Base-by-base conservation (phyloP, 139 green algal species). In the Chlorella sp. region DNA sequence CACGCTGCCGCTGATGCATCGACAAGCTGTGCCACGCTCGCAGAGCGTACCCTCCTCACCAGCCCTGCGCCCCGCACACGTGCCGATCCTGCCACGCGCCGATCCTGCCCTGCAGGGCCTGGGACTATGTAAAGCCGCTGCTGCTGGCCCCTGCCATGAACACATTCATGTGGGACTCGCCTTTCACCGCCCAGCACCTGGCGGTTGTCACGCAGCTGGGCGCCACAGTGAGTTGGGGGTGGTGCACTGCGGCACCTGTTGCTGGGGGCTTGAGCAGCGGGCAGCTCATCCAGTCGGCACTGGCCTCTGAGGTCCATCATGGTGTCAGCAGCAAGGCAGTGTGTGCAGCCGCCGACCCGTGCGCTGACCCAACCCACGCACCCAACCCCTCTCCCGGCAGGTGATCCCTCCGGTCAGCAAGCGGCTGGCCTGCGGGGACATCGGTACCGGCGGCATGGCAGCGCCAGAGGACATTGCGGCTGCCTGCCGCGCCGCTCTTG, bases 111-210 rank as follows among this genome's bases (percentile, higher is more conserved):
- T 62, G 64, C 64, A 84, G 64, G 46, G 65, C 79, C 20, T 84
- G 79, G 79, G 64, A 83, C 28, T 83, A 16, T 17, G 48, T 22
- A 14, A 93, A 94, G 82, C 92, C 92, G 22, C n/a, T 99, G 73
- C 69, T 99, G 86, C 58, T 92, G 28, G 94, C 96, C 0, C 96
- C 97, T 51, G 97, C 97, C 40, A 99, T 99, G 97, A 99, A 99
- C 92, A 99, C 97, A 0, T 86, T 92, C 68, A 99, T 99, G 97
- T 99, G 96, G 96, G 86, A 94, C 11, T 93, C 83, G 80, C 93
- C 93, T 20, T 94, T 98, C 84, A 99, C 97, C 3, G 73, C 30
- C 0, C 76, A 90, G 19, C 97, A 99, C 70, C 79, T 99, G 34
- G 60, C 40, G 6, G 79, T 65, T 9, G 83, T 97, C 17, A 17